phyloP scores from a whole-genome alignment of 75 land plant genomes.

The Picea glauca region DNA sequence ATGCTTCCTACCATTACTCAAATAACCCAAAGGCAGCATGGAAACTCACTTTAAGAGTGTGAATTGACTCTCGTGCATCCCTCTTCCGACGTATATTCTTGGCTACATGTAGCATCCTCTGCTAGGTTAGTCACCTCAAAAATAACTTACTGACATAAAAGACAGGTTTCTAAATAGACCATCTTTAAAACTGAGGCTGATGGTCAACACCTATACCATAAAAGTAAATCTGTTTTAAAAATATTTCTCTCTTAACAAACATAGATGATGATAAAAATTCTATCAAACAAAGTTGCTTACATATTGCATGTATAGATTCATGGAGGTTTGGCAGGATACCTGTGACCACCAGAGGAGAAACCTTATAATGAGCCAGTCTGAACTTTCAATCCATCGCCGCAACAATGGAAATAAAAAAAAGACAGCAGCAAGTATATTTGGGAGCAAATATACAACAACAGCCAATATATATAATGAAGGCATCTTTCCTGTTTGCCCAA shows the following conservation, averaged over 20 bases:
- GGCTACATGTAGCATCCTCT: constrained; percentile 49
- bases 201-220: neutral
- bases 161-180: neutral
- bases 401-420: constrained; percentile 89
- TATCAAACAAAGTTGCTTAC: neutral
- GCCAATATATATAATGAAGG: constrained; percentile 78
- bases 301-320: neutral
- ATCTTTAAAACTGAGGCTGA: neutral
- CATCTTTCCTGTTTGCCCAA: constrained; percentile 48
- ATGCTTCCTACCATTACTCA: neutral
- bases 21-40: neutral
- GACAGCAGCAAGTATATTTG: constrained; percentile 54
- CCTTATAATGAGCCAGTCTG: constrained; percentile 78
- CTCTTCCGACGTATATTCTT: constrained; percentile 89
- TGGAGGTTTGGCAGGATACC: constrained; percentile 28
- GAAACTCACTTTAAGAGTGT: constrained; percentile 76
- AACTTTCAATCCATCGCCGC: constrained; percentile 90
- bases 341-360: constrained; percentile 98
- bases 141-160: neutral
- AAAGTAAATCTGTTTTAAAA: neutral
- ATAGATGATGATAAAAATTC: too few relatives aligned
- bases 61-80: constrained; percentile 95
- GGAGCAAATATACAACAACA: constrained; percentile 53
- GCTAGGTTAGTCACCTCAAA: neutral
- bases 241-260: too few relatives aligned